A percentile compares a stretch with the other conserved stretches of the same genome.
Evolutionary conservation across 164 flowering plant genomes (phyloP).

Genomic region (Magnolia sinica): DNA sequence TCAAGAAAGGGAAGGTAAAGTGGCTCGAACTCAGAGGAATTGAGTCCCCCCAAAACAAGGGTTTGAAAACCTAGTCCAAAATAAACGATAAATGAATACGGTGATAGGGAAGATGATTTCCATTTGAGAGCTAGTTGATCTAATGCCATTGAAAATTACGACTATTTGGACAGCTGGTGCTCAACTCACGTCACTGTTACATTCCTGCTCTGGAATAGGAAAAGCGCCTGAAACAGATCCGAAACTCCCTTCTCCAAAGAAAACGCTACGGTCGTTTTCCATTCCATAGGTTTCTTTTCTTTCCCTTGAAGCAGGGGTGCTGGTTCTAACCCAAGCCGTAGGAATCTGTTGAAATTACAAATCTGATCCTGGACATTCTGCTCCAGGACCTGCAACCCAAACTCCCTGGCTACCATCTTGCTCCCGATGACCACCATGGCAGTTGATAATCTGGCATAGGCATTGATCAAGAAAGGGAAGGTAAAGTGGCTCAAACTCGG

Average conservation of each 20-base stretch:
- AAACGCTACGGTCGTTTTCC: slow-evolving; percentile 29
- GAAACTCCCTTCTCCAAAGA: slow-evolving; percentile 26
- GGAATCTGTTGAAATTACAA: slow-evolving; percentile 11
- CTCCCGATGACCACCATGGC: slow-evolving; percentile 30
- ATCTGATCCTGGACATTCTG: slow-evolving; percentile 20
- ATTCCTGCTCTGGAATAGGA: slow-evolving; percentile 16
- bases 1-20: too few species aligned
- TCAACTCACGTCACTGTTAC: slow-evolving; percentile 22
- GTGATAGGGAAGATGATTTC: too few species aligned
- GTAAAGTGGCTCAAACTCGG: too few species aligned
- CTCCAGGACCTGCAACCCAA: slow-evolving; percentile 22
- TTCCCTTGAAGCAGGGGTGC: too few species aligned
- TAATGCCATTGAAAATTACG: too few species aligned
- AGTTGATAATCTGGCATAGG: too few species aligned
- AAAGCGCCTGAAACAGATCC: slow-evolving; percentile 22
- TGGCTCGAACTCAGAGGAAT: too few species aligned
- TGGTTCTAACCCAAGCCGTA: slow-evolving; percentile 14
- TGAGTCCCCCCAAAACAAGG: too few species aligned
- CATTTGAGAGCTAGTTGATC: too few species aligned
- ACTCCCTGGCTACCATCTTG: slow-evolving; percentile 27
- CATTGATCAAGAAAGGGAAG: too few species aligned
- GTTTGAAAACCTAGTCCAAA: too few species aligned
- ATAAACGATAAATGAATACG: too few species aligned
- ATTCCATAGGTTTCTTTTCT: not conserved
- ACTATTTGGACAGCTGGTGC: slow-evolving; percentile 13